phyloP scores from a whole-genome alignment of 169 alveolate genomes.

The Eimeria brunetti region DNA sequence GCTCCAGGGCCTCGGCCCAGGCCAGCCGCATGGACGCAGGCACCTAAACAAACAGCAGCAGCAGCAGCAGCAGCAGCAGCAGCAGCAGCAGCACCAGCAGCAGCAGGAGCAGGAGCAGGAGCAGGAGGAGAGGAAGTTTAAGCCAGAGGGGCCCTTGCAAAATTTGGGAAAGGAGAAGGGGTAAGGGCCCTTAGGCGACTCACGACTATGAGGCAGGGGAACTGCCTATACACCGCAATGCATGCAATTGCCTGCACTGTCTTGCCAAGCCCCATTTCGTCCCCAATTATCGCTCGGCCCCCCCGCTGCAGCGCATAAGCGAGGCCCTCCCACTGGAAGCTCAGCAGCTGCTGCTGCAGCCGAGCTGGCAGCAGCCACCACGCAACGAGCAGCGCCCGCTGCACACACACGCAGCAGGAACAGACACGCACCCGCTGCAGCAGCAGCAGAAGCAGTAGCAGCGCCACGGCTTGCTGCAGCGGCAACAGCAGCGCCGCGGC shows the following conservation, averaged over 20 bases:
- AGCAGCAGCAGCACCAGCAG: background rate
- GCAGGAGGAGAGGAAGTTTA: too few relatives aligned
- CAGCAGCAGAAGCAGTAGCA: slow-evolving; percentile 7
- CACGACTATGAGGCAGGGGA: slow-evolving; percentile 81
- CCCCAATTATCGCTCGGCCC: slow-evolving; percentile 98
- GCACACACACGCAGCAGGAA: background rate
- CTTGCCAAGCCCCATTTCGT: slow-evolving; percentile 99
- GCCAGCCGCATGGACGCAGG: slow-evolving; percentile 76
- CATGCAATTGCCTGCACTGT: slow-evolving; percentile 98
- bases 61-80: slow-evolving; percentile 15
- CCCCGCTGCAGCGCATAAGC: slow-evolving; percentile 93
- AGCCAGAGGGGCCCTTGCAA: background rate
- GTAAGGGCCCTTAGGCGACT: too few relatives aligned
- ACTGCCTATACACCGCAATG: slow-evolving; percentile 90
- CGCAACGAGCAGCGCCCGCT: slow-evolving; percentile 63
- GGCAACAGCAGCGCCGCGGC: background rate
- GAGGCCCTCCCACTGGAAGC: slow-evolving; percentile 97
- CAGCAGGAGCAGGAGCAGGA: background rate
- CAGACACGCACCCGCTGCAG: background rate
- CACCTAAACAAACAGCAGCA: slow-evolving; percentile 15
- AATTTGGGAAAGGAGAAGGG: too few relatives aligned
- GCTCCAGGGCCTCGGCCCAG: slow-evolving; percentile 78
- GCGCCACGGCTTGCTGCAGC: background rate
- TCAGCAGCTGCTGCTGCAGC: slow-evolving; percentile 86
- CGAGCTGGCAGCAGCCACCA: slow-evolving; percentile 73